Evolutionary conservation across 768 basidiomycete genomes (phyloP).

Genomic region (Suillus cothurnatus): DNA sequence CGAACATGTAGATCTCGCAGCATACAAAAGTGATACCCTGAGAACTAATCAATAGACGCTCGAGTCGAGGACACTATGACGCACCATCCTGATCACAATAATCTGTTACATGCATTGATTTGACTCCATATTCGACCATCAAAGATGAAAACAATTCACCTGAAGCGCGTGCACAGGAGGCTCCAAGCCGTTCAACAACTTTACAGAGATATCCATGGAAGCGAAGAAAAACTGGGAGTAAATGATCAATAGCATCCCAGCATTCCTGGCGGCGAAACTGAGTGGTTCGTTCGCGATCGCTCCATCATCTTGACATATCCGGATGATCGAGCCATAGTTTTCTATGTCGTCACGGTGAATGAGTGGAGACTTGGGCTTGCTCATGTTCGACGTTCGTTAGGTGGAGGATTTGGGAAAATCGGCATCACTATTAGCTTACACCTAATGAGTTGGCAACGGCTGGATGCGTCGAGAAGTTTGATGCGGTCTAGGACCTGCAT

Average conservation of each 20-base stretch:
- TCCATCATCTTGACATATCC: background rate
- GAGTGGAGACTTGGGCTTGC: background rate
- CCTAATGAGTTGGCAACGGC: background rate
- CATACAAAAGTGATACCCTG: constrained; percentile 55
- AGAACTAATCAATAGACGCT: constrained; percentile 2
- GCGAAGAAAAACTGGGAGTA: constrained; percentile 61
- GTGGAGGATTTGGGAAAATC: too few relatives aligned
- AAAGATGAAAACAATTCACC: constrained; percentile 35
- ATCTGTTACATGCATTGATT: constrained; percentile 34
- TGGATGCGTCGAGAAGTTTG: background rate
- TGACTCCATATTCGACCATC: background rate
- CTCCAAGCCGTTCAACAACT: constrained; percentile 58
- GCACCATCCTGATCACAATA: constrained; percentile 61
- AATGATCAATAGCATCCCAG: constrained; percentile 61
- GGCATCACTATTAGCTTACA: too few relatives aligned
- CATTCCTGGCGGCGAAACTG: constrained; percentile 39
- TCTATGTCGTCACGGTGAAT: background rate
- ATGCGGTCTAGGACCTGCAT: background rate
- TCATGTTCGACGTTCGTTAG: background rate
- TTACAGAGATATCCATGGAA: constrained; percentile 63
- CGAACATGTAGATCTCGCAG: constrained; percentile 53
- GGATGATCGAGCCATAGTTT: background rate
- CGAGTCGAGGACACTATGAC: constrained; percentile 12
- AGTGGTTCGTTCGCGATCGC: background rate
- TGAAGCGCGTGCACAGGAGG: constrained; percentile 59